These are phyloP conservation scores for Diaporthe sp. DNA, from an alignment of 2,329 filamentous ascomycete species.

Conservation along the genomic window DNA sequence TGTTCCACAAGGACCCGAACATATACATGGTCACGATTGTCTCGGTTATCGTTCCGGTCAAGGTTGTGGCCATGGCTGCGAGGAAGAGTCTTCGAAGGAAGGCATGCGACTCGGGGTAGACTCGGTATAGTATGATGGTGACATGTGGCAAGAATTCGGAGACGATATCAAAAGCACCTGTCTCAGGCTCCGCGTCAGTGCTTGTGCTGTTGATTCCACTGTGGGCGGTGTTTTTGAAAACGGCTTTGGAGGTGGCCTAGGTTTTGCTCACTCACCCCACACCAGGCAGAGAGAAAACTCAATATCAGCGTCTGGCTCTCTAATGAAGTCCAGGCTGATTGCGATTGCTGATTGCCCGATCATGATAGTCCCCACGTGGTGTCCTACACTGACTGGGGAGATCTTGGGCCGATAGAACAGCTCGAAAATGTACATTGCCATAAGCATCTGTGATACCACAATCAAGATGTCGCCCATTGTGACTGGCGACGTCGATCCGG, in stretches of 20 bases:
- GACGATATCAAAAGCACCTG: constrained; percentile 26
- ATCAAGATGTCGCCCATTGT: constrained; percentile 30
- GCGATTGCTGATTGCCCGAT: constrained; percentile 26
- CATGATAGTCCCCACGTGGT: constrained; percentile 25
- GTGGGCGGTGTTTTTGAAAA: not conserved
- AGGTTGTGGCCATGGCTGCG: constrained; percentile 10
- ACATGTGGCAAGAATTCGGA: constrained; percentile 28
- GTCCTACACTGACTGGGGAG: constrained; percentile 22
- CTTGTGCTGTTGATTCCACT: not conserved
- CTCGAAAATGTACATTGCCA: constrained; percentile 28
- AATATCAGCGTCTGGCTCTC: constrained; percentile 25
- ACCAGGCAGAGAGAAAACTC: constrained; percentile 28
- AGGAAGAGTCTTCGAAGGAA: constrained; percentile 16
- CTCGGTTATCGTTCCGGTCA: constrained; percentile 18
- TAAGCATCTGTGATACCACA: constrained; percentile 22
- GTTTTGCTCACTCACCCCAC: constrained; percentile 14
- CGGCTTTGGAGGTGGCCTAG: not conserved
- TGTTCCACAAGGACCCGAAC: constrained; percentile 15
- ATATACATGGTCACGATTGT: constrained; percentile 26
- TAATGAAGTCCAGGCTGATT: constrained; percentile 26
- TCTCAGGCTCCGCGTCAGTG: not conserved
- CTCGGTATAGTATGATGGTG: constrained; percentile 21
- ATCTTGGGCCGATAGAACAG: constrained; percentile 26
- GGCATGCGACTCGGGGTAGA: constrained; percentile 10
- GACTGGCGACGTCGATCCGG: not conserved